Conservation (phyloP, 2,329 filamentous ascomycete genomes). For the Atkinsonella texensis region DNA sequence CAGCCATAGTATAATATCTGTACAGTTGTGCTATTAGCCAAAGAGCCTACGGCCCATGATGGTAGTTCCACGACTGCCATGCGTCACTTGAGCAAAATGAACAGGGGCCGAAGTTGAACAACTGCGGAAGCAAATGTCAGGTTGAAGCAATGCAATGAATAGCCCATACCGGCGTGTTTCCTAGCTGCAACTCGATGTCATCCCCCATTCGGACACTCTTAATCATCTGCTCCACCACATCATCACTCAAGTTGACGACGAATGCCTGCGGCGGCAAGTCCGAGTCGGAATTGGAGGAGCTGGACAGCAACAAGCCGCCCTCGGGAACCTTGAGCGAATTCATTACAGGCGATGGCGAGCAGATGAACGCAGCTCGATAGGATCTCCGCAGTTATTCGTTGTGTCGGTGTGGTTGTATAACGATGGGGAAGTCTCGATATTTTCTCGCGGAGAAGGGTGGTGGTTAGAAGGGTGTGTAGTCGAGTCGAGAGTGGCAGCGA, state of each 20-base stretch:
- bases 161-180: slow-evolving; percentile 44
- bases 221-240: slow-evolving; percentile 51
- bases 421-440: not conserved
- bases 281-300: slow-evolving; percentile 30
- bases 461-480: not conserved
- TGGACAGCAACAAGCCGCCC: slow-evolving; percentile 44
- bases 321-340: slow-evolving; percentile 44
- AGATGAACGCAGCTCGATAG: not conserved
- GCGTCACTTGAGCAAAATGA: not conserved
- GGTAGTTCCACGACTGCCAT: slow-evolving; percentile 7
- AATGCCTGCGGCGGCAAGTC: slow-evolving; percentile 43
- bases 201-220: slow-evolving; percentile 44
- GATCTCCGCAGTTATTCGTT: not conserved
- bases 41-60: not conserved
- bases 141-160: not conserved
- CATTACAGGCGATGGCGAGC: slow-evolving; percentile 24
- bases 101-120: too few species aligned
- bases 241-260: slow-evolving; percentile 43
- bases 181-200: slow-evolving; percentile 44
- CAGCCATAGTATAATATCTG: slow-evolving; percentile 44
- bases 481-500: not conserved
- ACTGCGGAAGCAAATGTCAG: slow-evolving; percentile 3
- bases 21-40: slow-evolving; percentile 2
- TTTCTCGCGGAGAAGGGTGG: not conserved
- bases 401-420: not conserved